Base-by-base conservation (phyloP, 768 basidiomycete species). In the Lactarius trivialis region DNA sequence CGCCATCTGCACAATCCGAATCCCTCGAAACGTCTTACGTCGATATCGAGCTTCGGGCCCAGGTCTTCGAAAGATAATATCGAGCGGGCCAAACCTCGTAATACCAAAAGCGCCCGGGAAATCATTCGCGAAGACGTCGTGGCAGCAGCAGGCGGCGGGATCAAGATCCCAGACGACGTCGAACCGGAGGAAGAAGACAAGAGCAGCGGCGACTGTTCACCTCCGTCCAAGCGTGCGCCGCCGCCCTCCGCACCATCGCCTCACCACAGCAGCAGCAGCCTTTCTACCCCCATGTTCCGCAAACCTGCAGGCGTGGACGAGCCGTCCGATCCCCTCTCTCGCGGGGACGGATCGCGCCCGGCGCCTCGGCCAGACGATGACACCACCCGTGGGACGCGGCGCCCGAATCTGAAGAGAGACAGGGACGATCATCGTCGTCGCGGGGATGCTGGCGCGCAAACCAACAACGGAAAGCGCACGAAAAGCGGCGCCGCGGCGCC, bases 401-500 rank as follows among this genome's bases (percentile, higher is more conserved):
- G 48, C 30, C 62, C 11, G 53, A 63, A 59, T 51, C 37, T 34
- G 37, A 64, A 64, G 63, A 64, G 63, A 60, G 54, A 30, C 50
- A 51, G 63, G 28, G 58, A 64, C 32, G 63, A 64, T 56, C 36
- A 64, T 56, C 36, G 30, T 24, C 45, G 45, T 45, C n/a, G 43
- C 21, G 45, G 12, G 11, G 48, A 55, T 17, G 48, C 26, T 39
- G 39, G 45, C 32, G 53, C 49, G 37, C 54, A 32, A 32, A 51
- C 54, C n/a, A n/a, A 54, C 39, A 58, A 51, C 48, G 12, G 57
- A 26, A 64, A 64, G 39, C 63, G 58, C 58, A 64, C 28, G 48
- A 60, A 64, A 24, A 36, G 58, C 61, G 61, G 61, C 57, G 61
- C 61, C 57, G 61, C 61, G 61, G 61, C 50, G 41, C 37, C 24